Conservation (phyloP, 176 grass and related monocot species). For the Chrysopogon serrulatus region DNA sequence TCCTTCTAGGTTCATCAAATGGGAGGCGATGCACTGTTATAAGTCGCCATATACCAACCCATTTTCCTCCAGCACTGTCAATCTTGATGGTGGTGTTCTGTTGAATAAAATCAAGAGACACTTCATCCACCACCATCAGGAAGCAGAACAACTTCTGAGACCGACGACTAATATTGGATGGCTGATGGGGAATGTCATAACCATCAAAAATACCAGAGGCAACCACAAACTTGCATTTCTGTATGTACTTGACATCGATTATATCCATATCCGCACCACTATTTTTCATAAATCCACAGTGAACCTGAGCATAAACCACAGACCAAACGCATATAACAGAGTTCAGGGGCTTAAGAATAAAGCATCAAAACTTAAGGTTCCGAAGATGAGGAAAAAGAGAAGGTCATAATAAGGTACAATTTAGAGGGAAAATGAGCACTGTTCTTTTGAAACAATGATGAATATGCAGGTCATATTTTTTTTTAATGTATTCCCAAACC, state of each 20-base stretch:
- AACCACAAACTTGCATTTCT: slow-evolving; percentile 90
- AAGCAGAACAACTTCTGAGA: slow-evolving; percentile 97
- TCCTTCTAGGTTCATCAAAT: slow-evolving; percentile 98
- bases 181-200: slow-evolving; percentile 90
- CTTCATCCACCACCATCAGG: slow-evolving; percentile 93
- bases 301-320: slow-evolving; percentile 50
- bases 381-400: neutral
- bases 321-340: neutral
- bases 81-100: slow-evolving; percentile 66
- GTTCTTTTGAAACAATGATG: neutral
- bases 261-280: slow-evolving; percentile 87
- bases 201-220: slow-evolving; percentile 99
- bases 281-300: slow-evolving; percentile 93
- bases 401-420: neutral
- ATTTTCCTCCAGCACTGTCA: slow-evolving; percentile 75
- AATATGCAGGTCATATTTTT: neutral
- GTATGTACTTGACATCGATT: slow-evolving; percentile 64
- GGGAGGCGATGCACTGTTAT: slow-evolving; percentile 57
- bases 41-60: slow-evolving; percentile 96
- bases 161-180: slow-evolving; percentile 74
- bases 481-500: neutral
- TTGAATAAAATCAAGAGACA: slow-evolving; percentile 87
- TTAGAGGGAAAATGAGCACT: neutral
- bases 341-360: neutral
- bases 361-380: neutral